Conservation (phyloP, 345 rosid species). For the Gossypium arboreum region DNA sequence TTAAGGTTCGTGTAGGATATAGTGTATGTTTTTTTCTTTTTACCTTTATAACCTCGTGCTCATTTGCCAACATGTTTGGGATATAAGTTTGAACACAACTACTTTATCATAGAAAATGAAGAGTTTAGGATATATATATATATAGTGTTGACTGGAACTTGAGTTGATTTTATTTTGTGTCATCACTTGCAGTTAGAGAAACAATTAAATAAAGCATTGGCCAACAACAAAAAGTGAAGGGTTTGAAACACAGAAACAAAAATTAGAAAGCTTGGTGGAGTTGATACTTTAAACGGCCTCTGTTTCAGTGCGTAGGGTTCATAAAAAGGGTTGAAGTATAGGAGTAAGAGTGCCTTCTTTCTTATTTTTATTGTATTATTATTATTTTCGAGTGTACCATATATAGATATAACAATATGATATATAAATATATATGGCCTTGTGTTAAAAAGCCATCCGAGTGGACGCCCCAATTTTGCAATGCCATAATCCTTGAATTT, state of each 20-base stretch:
- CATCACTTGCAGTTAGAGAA: constrained; percentile 57
- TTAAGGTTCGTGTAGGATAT: too few species aligned
- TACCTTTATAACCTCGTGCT: neutral
- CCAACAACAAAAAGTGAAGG: constrained; percentile 34
- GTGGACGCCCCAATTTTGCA: constrained; percentile 43
- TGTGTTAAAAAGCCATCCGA: constrained; percentile 14
- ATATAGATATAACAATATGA: neutral
- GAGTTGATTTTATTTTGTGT: neutral
- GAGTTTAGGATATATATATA: neutral
- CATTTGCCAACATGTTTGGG: neutral
- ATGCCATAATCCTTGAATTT: constrained; percentile 23
- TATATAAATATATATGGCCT: constrained; percentile 10
- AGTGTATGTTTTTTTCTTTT: neutral
- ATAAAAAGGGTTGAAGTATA: constrained; percentile 13
- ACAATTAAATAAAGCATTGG: constrained; percentile 43
- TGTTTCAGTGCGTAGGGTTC: constrained; percentile 7
- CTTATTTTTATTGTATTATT: constrained; percentile 21
- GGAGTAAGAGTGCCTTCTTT: constrained; percentile 3
- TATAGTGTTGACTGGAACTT: neutral
- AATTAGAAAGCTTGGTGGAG: constrained; percentile 13
- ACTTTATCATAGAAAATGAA: neutral
- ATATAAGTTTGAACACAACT: neutral
- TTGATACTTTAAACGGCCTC: neutral
- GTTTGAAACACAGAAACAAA: constrained; percentile 19
- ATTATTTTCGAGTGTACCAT: constrained; percentile 31